Percentiles rank a stretch among this genome's conserved stretches.
Conservation (phyloP, 306 rosid genomes). For the Rosa persica region DNA sequence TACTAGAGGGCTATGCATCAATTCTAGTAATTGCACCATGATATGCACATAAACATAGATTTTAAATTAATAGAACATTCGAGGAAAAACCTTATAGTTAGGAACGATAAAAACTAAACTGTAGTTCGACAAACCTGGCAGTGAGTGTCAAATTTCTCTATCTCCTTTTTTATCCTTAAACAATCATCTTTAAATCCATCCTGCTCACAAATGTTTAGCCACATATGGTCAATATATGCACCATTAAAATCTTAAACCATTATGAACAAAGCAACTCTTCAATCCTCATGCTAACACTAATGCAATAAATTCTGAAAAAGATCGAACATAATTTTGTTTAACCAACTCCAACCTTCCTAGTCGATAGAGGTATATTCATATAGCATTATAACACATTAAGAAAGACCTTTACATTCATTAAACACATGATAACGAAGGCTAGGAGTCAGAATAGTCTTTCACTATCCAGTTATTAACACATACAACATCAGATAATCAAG, state of each 20-base stretch:
- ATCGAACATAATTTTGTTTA: background rate
- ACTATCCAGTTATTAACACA: too few relatives aligned
- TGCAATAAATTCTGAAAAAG: background rate
- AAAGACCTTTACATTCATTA: background rate
- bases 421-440: background rate
- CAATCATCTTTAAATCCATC: slow-evolving; percentile 77
- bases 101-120: background rate
- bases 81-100: background rate
- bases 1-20: background rate
- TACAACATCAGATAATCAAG: background rate
- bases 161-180: slow-evolving; percentile 58
- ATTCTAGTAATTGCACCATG: background rate
- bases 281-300: background rate
- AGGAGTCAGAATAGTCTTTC: too few relatives aligned
- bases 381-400: background rate
- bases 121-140: slow-evolving; percentile 56
- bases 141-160: slow-evolving; percentile 36
- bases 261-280: background rate
- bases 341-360: background rate
- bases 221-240: background rate
- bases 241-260: background rate
- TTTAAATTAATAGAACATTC: background rate
- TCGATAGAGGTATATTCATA: background rate
- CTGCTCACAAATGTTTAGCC: slow-evolving; percentile 35
- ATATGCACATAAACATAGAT: background rate